phyloP scores from a whole-genome alignment of 306 rosid genomes.

The Vigna unguiculata region DNA sequence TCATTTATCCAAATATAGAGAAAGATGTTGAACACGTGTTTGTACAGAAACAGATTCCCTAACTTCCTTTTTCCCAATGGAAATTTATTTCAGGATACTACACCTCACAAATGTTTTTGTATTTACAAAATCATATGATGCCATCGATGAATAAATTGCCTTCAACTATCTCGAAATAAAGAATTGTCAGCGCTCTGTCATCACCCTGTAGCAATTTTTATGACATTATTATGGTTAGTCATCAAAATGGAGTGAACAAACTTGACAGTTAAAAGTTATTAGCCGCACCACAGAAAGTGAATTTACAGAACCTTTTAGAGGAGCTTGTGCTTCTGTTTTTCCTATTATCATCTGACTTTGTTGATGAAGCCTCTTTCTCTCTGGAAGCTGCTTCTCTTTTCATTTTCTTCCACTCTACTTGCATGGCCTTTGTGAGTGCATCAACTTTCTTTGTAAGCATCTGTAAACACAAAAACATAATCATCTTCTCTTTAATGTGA shows the following conservation, averaged over 20 bases:
- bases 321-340: conserved; percentile 55
- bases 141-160: conserved; percentile 31
- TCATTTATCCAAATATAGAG: conserved; percentile 40
- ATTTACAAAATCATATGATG: conserved; percentile 53
- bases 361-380: conserved; percentile 70
- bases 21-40: conserved; percentile 42
- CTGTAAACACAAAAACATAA: conserved; percentile 54
- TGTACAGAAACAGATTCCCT: conserved; percentile 44
- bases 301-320: conserved; percentile 60
- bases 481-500: conserved; percentile 29
- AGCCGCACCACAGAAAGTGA: background rate
- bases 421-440: conserved; percentile 78
- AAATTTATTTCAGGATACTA: conserved; percentile 48
- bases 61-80: conserved; percentile 5
- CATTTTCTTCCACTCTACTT: conserved; percentile 75
- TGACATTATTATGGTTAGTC: conserved; percentile 19
- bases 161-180: conserved; percentile 44
- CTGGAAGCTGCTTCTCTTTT: conserved; percentile 80
- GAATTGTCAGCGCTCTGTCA: conserved; percentile 50
- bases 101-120: conserved; percentile 45
- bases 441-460: conserved; percentile 79
- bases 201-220: conserved; percentile 57
- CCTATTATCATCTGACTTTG: conserved; percentile 55
- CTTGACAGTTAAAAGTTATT: background rate
- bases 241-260: conserved; percentile 21